Conservation (phyloP, 2,329 filamentous ascomycete species). For the Venturia asperata region DNA sequence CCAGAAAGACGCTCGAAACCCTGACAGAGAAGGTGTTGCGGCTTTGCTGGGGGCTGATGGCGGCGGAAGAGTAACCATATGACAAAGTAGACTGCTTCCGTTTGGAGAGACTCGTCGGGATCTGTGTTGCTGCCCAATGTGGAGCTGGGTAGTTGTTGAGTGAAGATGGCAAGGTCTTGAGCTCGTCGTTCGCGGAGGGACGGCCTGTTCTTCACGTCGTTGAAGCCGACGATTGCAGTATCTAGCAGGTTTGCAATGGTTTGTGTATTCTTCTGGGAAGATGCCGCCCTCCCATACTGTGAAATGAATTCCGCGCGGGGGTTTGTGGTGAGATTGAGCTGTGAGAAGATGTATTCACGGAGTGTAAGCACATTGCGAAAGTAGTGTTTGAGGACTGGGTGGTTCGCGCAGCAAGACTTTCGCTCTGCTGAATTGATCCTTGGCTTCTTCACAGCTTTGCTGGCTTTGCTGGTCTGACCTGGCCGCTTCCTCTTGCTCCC, state of each 20-base stretch:
- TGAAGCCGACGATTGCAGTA: slow-evolving; percentile 38
- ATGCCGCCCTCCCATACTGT: neutral
- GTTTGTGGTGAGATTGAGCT: slow-evolving; percentile 36
- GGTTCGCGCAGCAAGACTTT: slow-evolving; percentile 28
- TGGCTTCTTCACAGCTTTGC: slow-evolving; percentile 3
- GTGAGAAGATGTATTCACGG: slow-evolving; percentile 61
- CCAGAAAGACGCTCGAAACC: slow-evolving; percentile 57
- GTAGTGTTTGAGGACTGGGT: slow-evolving; percentile 61
- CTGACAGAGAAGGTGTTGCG: slow-evolving; percentile 73
- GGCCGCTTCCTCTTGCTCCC: slow-evolving; percentile 18
- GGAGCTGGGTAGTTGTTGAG: slow-evolving; percentile 36
- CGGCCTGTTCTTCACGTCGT: slow-evolving; percentile 28
- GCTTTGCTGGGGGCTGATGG: slow-evolving; percentile 43
- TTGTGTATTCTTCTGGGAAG: slow-evolving; percentile 15
- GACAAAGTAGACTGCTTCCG: slow-evolving; percentile 42
- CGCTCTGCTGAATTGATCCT: neutral
- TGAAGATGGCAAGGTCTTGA: slow-evolving; percentile 39
- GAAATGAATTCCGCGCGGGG: slow-evolving; percentile 4
- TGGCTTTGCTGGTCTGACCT: neutral
- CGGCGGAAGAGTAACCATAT: slow-evolving; percentile 71
- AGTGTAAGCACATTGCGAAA: slow-evolving; percentile 61
- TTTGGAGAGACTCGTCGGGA: slow-evolving; percentile 33
- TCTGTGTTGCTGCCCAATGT: slow-evolving; percentile 28
- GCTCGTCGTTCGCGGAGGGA: slow-evolving; percentile 23
- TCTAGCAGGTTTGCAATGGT: slow-evolving; percentile 40